A percentile compares a stretch with the other conserved stretches of the same genome.
Conservation (phyloP, 2,329 filamentous ascomycete species). For the Periconia digitata region DNA sequence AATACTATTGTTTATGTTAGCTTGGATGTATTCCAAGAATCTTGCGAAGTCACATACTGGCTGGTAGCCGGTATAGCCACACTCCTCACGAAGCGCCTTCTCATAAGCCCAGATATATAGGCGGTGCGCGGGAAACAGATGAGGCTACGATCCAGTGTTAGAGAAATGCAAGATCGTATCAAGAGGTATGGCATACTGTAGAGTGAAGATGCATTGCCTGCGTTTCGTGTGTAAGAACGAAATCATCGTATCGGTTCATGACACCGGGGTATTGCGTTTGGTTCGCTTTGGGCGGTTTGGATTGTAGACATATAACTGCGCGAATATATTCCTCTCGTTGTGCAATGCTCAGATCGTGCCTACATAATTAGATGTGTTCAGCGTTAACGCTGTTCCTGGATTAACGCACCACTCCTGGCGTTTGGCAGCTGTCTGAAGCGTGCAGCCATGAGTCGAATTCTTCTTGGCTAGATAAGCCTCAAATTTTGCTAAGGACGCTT, state of each 20-base stretch:
- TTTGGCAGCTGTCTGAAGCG: slow-evolving; percentile 21
- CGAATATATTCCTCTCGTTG: slow-evolving; percentile 25
- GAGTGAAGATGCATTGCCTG: slow-evolving; percentile 24
- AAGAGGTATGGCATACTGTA: slow-evolving; percentile 14
- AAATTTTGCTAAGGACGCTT: slow-evolving; percentile 17
- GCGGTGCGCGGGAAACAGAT: slow-evolving; percentile 38
- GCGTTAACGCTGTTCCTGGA: background rate
- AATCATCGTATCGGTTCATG: slow-evolving; percentile 25
- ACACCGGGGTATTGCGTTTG: slow-evolving; percentile 18
- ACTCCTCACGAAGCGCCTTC: slow-evolving; percentile 40
- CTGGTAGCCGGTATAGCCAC: slow-evolving; percentile 41
- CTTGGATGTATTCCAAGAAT: background rate
- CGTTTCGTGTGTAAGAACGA: slow-evolving; percentile 26
- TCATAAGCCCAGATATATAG: slow-evolving; percentile 43
- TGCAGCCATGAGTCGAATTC: slow-evolving; percentile 19
- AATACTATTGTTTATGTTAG: slow-evolving; percentile 16
- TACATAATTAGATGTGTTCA: slow-evolving; percentile 3
- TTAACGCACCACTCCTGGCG: slow-evolving; percentile 22
- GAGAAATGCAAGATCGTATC: slow-evolving; percentile 19
- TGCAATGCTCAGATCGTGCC: slow-evolving; percentile 21
- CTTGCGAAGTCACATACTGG: slow-evolving; percentile 18
- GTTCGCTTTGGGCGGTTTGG: slow-evolving; percentile 20
- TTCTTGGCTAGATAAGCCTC: slow-evolving; percentile 27
- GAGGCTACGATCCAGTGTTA: slow-evolving; percentile 14
- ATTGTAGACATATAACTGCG: slow-evolving; percentile 24